Evolutionary conservation across 352 stramenopile genomes (phyloP).

Genomic region (Phytophthora cryptogea): DNA sequence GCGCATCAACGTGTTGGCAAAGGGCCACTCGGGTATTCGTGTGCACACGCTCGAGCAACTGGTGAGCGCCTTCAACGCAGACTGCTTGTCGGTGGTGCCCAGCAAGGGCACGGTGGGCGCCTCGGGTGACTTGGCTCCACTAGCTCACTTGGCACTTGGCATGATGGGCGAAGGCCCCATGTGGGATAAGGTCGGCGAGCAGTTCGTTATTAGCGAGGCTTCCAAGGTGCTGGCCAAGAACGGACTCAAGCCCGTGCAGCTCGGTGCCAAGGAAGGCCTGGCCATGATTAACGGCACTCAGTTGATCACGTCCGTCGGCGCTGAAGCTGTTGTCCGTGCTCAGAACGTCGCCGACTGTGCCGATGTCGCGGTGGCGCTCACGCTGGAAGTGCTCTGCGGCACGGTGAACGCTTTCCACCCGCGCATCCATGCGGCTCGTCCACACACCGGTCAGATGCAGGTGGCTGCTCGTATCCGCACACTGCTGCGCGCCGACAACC

Average conservation of each 20-base stretch:
- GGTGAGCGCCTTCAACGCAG: constrained; percentile 84
- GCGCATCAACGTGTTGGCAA: constrained; percentile 89
- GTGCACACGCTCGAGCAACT: constrained; percentile 80
- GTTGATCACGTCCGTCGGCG: constrained; percentile 87
- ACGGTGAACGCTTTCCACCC: constrained; percentile 90
- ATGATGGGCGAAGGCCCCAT: constrained; percentile 91
- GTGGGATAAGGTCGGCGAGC: constrained; percentile 74
- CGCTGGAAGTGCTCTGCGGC: constrained; percentile 87
- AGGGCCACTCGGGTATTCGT: constrained; percentile 87
- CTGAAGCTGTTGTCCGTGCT: constrained; percentile 77
- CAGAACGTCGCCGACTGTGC: constrained; percentile 76
- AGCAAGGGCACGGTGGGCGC: constrained; percentile 88
- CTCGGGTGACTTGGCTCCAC: constrained; percentile 85
- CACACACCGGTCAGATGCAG: constrained; percentile 78
- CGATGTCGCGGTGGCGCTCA: constrained; percentile 82
- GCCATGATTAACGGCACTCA: constrained; percentile 93
- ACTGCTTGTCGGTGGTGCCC: constrained; percentile 86
- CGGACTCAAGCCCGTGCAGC: constrained; percentile 70
- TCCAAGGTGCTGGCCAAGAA: constrained; percentile 74
- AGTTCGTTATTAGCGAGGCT: constrained; percentile 61
- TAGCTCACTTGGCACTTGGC: constrained; percentile 86
- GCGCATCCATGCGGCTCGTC: constrained; percentile 84
- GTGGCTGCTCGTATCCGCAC: constrained; percentile 83
- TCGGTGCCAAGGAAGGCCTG: constrained; percentile 89
- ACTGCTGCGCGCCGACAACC: constrained; percentile 75